Evolutionary conservation across 179 eudicot genomes (phyloP).

Genomic region (Silene coronaria): DNA sequence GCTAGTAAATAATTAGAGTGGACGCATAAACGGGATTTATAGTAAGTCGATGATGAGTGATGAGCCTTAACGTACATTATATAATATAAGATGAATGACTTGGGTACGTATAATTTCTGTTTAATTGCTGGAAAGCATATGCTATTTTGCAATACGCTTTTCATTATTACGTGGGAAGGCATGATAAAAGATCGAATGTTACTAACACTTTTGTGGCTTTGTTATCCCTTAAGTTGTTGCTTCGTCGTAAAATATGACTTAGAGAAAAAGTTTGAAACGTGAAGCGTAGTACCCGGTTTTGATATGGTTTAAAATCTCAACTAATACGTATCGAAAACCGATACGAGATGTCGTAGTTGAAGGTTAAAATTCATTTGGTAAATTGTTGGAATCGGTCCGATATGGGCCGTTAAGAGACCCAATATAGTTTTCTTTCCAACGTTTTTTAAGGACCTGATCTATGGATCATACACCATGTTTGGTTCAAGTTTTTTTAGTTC

Average conservation of each 20-base stretch:
- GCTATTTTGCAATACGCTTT: not conserved
- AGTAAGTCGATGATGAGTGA: not conserved
- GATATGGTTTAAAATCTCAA: too few relatives aligned
- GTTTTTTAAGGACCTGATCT: too few relatives aligned
- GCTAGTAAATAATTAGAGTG: not conserved
- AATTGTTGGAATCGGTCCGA: too few relatives aligned
- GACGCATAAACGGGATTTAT: not conserved
- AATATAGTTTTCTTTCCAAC: too few relatives aligned
- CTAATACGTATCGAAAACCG: too few relatives aligned
- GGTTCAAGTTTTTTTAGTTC: too few relatives aligned
- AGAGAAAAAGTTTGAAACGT: constrained; percentile 4
- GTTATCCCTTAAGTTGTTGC: not conserved
- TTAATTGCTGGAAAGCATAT: constrained; percentile 15
- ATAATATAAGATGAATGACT: not conserved
- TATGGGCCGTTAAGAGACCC: too few relatives aligned
- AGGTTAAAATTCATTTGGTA: too few relatives aligned
- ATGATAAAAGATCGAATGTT: constrained; percentile 5
- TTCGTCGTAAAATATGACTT: not conserved
- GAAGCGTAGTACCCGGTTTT: not conserved
- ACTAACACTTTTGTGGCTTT: not conserved
- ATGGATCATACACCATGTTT: too few relatives aligned
- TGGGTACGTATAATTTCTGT: not conserved
- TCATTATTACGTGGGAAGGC: constrained; percentile 7
- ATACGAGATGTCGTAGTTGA: too few relatives aligned
- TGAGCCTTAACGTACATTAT: not conserved